phyloP scores from a whole-genome alignment of 306 rosid species.

The Inga laurina region DNA sequence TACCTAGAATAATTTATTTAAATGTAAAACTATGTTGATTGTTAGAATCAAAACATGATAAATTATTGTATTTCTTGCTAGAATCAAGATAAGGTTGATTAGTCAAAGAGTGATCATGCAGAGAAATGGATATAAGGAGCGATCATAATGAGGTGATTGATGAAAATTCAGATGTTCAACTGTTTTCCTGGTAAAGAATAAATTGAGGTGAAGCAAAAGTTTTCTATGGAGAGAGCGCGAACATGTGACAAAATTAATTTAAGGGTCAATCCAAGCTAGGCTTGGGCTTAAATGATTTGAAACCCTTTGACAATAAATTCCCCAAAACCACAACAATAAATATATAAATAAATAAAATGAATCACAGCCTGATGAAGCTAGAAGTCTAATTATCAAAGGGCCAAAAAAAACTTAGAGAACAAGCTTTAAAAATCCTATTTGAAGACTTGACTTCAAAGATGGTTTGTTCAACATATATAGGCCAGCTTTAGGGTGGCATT shows the following conservation, averaged over 20 bases:
- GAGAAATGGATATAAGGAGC: not conserved
- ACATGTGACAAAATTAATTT: not conserved
- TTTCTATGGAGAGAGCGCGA: not conserved
- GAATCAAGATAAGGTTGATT: not conserved
- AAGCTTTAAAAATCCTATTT: not conserved
- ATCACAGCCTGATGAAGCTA: not conserved
- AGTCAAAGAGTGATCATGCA: not conserved
- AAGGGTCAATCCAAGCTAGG: not conserved
- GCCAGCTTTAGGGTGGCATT: not conserved
- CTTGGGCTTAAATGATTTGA: not conserved
- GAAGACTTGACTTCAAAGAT: not conserved
- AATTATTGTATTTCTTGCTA: not conserved
- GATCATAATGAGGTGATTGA: not conserved
- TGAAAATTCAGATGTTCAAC: not conserved
- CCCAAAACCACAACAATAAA: not conserved
- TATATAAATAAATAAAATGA: not conserved
- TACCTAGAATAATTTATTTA: slow-evolving; percentile 50
- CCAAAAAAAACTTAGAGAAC: not conserved
- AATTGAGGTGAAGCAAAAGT: not conserved
- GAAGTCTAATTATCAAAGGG: not conserved
- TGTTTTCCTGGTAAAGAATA: not conserved
- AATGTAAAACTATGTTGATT: slow-evolving; percentile 27
- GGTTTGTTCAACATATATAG: not conserved
- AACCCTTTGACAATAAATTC: not conserved
- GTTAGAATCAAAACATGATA: not conserved